Percentiles rank a stretch among this genome's conserved stretches.
Evolutionary conservation across 202 grass and related monocot species (phyloP).

Genomic region (Setaria viridis): DNA sequence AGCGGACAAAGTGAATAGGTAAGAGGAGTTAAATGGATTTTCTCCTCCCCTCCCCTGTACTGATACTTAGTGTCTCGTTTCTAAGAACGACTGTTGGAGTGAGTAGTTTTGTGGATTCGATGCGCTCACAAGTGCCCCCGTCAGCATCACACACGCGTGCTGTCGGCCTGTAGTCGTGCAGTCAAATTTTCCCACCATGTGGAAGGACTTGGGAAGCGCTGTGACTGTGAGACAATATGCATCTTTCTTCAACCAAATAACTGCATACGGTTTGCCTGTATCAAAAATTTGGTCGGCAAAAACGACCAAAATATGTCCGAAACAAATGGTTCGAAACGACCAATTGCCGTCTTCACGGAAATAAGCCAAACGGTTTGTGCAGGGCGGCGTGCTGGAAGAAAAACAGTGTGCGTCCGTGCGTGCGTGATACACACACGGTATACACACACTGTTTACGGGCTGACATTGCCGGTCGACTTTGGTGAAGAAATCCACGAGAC

Average conservation of each 20-base stretch:
- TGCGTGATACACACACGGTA: too few species aligned
- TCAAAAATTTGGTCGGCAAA: not conserved
- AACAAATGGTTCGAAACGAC: not conserved
- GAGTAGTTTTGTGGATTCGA: slow-evolving; percentile 30
- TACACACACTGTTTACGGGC: too few species aligned
- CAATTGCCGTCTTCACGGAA: not conserved
- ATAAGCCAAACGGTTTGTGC: not conserved
- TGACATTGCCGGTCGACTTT: too few species aligned
- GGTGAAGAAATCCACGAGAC: too few species aligned
- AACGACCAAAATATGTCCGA: not conserved
- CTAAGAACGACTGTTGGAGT: not conserved
- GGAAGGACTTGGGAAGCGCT: not conserved
- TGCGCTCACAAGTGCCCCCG: slow-evolving; percentile 10
- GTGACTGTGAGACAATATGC: not conserved
- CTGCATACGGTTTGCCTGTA: not conserved
- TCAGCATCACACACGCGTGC: not conserved
- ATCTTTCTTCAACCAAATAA: not conserved
- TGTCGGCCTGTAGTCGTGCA: not conserved
- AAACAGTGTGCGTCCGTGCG: too few species aligned
- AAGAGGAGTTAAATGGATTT: too few species aligned
- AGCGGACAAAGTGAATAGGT: too few species aligned
- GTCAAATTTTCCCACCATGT: not conserved
- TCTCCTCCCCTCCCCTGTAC: too few species aligned
- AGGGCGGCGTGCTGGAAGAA: not conserved
- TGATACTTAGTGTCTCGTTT: not conserved